A percentile compares a stretch with the other conserved stretches of the same genome.
Evolutionary conservation across 1,284 basidiomycete genomes (phyloP).

Genomic region (Pseudozyma sp.): DNA sequence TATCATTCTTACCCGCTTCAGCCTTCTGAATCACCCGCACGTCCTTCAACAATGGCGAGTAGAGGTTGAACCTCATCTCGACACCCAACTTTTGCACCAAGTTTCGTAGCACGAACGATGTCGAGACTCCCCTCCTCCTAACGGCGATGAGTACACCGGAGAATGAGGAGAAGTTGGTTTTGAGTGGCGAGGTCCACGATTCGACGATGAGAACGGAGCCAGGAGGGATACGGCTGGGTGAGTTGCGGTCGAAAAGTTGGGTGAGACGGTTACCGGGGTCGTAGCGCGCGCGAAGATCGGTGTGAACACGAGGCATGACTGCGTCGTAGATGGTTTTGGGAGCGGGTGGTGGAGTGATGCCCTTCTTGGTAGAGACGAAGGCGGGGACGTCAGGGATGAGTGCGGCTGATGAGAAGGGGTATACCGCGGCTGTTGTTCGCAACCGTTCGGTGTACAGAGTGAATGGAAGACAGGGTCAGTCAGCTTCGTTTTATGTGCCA

Average conservation of each 20-base stretch:
- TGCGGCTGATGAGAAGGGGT: slow-evolving; percentile 57
- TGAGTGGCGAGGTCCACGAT: slow-evolving; percentile 57
- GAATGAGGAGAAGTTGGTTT: slow-evolving; percentile 61
- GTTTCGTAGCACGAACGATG: slow-evolving; percentile 65
- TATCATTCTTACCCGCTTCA: slow-evolving; percentile 57
- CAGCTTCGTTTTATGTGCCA: too few species aligned
- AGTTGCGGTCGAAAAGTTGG: slow-evolving; percentile 61
- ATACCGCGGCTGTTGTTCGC: slow-evolving; percentile 20
- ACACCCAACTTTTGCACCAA: slow-evolving; percentile 67
- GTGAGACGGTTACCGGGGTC: slow-evolving; percentile 61
- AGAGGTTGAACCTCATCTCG: slow-evolving; percentile 67
- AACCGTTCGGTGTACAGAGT: neutral
- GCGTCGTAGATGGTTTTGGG: slow-evolving; percentile 48
- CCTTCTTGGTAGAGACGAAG: slow-evolving; percentile 39
- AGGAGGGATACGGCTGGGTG: slow-evolving; percentile 57
- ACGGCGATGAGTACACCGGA: slow-evolving; percentile 66
- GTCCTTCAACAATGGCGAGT: slow-evolving; percentile 66
- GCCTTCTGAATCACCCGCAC: slow-evolving; percentile 64
- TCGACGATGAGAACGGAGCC: slow-evolving; percentile 67
- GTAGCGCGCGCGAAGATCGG: slow-evolving; percentile 55
- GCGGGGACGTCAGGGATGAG: slow-evolving; percentile 35
- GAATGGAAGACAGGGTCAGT: neutral
- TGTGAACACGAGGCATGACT: slow-evolving; percentile 59
- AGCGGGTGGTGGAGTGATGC: slow-evolving; percentile 42
- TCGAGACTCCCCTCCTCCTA: slow-evolving; percentile 59